Evolutionary conservation across 768 basidiomycete genomes (phyloP), one percentile per base, ranked within the genome.

Genomic region (Glaciozyma martinii): DNA sequence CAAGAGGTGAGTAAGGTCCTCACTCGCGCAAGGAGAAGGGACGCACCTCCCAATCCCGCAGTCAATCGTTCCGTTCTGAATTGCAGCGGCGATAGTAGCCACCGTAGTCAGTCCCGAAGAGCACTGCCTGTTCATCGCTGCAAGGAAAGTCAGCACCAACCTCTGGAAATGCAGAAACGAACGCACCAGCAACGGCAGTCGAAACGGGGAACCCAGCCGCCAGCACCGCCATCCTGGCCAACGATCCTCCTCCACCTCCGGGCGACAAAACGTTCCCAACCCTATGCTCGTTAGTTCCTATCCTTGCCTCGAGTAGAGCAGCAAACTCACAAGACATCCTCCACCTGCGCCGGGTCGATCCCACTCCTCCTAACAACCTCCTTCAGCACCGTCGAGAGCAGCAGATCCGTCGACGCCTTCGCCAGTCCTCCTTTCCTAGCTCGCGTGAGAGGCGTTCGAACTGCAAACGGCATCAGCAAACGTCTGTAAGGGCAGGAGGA

Each of bases 51-150:
- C 92, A 59, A 95, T 77, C 32, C 92, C 92, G 49, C 95, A 80
- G n/a, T 86, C 84, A n/a, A 85, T 84, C 72, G 93, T 88, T 25
- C 87, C 86, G 16, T 84, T 77, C 68, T 84, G 81, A 68, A 95
- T 90, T 57, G 86, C 82, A 75, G 93, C 86, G n/a, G 90, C 89
- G 57, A 97, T 86, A 72, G 79, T 74, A 59, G 89, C 84, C 63
- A 95, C 85, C 25, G 92, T 87, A 83, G 91, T 91, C 55, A 95
- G 80, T 29, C 91, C 91, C 0, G 90, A 91, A 3, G 90, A 87
- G 76, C 92, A 97, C 52, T 95, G 81, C 62, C 92, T 80, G 76
- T 97, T 97, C 57, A 94, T 84, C 15, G 87, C 85, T 40, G 37
- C 15, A 6, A 8, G 15, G 10, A 8, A 12, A 8, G 15, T 40